phyloP scores from a whole-genome alignment of 768 basidiomycete species.

The Bullera alba region DNA sequence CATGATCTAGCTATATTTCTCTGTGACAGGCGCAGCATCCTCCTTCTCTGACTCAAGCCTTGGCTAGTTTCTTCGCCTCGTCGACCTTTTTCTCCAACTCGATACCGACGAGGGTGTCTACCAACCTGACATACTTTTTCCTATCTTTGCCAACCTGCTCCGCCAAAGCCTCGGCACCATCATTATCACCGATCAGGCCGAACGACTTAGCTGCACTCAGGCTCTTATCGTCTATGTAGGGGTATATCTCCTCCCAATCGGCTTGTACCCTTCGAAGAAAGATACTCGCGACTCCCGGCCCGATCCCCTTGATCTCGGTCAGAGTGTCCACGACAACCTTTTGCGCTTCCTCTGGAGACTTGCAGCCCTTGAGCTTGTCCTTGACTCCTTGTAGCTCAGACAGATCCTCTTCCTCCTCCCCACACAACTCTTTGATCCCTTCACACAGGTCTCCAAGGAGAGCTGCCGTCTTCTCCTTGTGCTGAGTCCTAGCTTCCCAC shows the following conservation, averaged over 20 bases:
- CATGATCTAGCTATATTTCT: no score
- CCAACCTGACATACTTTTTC: slow-evolving; percentile 18
- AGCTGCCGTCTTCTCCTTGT: slow-evolving; percentile 31
- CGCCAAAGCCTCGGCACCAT: slow-evolving; percentile 15
- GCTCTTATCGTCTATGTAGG: slow-evolving; percentile 31
- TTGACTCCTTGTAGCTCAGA: slow-evolving; percentile 12
- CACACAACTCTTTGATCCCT: slow-evolving; percentile 23
- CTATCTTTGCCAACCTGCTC: slow-evolving; percentile 15
- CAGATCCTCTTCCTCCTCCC: slow-evolving; percentile 16
- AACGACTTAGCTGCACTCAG: slow-evolving; percentile 20
- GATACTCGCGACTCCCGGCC: slow-evolving; percentile 28
- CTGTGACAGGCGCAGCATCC: no score
- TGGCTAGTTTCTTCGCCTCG: slow-evolving; percentile 5
- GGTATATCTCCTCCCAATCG: slow-evolving; percentile 38
- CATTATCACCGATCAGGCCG: slow-evolving; percentile 15
- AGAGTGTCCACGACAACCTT: slow-evolving; percentile 14
- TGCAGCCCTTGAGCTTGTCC: slow-evolving; percentile 9
- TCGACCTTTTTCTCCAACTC: slow-evolving; percentile 35
- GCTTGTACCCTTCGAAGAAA: slow-evolving; percentile 32
- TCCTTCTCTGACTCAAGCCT: no score
- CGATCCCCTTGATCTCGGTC: slow-evolving; percentile 30
- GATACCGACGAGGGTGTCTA: slow-evolving; percentile 33
- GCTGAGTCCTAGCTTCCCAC: slow-evolving; percentile 32
- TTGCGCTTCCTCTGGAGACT: slow-evolving; percentile 12
- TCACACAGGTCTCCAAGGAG: slow-evolving; percentile 26